A percentile compares a stretch with the other conserved stretches of the same genome.
These are phyloP conservation scores for Curvularia sp. DNA, from an alignment of 2,329 filamentous ascomycete genomes.

Conservation along the genomic window DNA sequence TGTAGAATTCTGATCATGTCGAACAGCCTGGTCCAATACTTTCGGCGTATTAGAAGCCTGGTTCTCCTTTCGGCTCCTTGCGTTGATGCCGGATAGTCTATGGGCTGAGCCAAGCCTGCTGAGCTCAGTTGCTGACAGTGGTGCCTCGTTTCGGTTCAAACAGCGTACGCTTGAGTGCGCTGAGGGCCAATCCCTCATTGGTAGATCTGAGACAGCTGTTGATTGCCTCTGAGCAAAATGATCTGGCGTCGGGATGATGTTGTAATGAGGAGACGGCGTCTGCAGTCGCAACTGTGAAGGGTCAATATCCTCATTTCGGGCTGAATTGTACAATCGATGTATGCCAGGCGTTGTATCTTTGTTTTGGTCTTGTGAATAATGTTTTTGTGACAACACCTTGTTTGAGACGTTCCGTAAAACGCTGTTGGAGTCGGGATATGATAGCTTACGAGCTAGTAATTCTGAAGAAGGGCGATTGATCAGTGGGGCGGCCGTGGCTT, in stretches of 20 bases:
- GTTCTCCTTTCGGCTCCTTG: constrained; percentile 42
- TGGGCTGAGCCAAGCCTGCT: constrained; percentile 29
- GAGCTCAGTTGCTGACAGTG: constrained; percentile 2
- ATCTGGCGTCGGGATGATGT: constrained; percentile 31
- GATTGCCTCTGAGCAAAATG: constrained; percentile 24
- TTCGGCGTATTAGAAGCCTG: constrained; percentile 12
- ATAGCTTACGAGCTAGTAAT: constrained; percentile 33
- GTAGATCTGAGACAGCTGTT: constrained; percentile 28
- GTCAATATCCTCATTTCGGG: constrained; percentile 30
- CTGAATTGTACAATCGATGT: constrained; percentile 18
- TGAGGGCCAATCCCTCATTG: constrained; percentile 32
- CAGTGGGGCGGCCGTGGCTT: constrained; percentile 23
- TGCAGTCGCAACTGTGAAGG: constrained; percentile 21
- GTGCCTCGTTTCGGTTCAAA: constrained; percentile 13
- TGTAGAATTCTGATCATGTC: constrained; percentile 28
- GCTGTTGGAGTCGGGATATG: constrained; percentile 30
- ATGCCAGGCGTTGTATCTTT: constrained; percentile 10
- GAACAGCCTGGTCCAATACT: constrained; percentile 12
- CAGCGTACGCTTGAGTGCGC: constrained; percentile 24
- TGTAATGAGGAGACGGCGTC: constrained; percentile 17
- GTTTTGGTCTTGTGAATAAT: neutral
- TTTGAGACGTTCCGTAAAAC: constrained; percentile 18
- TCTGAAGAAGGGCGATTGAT: constrained; percentile 33
- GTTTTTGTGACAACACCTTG: constrained; percentile 19
- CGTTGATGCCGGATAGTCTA: constrained; percentile 17